phyloP scores from a whole-genome alignment of 805 yeast species.

The Candida ovalis region DNA sequence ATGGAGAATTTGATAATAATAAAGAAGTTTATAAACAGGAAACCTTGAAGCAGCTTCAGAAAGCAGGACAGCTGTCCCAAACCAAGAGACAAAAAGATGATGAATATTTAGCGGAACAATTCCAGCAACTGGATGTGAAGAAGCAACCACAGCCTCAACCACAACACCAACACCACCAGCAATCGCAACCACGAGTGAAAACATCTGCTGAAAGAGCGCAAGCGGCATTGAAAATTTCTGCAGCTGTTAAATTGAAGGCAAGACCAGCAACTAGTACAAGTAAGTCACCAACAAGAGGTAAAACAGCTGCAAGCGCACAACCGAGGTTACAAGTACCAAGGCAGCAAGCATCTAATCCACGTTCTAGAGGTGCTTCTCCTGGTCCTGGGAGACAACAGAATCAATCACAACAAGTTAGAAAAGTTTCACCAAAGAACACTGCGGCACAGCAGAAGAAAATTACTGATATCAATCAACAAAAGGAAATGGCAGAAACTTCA shows the following conservation, averaged over 20 bases:
- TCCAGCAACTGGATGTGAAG: constrained; percentile 12
- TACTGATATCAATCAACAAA: constrained; percentile 3
- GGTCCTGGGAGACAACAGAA: constrained; percentile 4
- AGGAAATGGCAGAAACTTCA: constrained; percentile 18
- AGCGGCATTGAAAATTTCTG: constrained; percentile 31
- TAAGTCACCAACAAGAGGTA: constrained; percentile 11
- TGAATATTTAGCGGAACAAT: constrained; percentile 14
- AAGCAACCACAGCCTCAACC: constrained; percentile 5
- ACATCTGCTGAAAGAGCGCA: constrained; percentile 29
- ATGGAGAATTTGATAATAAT: constrained; percentile 19
- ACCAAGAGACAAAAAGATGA: constrained; percentile 13
- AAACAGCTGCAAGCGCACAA: constrained; percentile 1
- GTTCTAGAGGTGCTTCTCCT: constrained; percentile 11
- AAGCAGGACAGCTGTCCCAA: constrained; percentile 21
- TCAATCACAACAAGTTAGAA: constrained; percentile 4
- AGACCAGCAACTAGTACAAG: constrained; percentile 11
- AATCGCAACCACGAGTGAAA: constrained; percentile 9
- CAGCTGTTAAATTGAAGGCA: constrained; percentile 26
- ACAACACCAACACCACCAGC: neutral
- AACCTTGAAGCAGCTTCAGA: constrained; percentile 25
- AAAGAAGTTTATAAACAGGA: constrained; percentile 24
- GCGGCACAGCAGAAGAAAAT: constrained; percentile 2
- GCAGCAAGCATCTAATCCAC: neutral
- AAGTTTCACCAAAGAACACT: constrained; percentile 7
- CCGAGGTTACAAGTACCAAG: constrained; percentile 1